Percentiles rank a stretch among this genome's conserved stretches.
phyloP scores from a whole-genome alignment of 352 stramenopile species.

The Plasmopara muralis region DNA sequence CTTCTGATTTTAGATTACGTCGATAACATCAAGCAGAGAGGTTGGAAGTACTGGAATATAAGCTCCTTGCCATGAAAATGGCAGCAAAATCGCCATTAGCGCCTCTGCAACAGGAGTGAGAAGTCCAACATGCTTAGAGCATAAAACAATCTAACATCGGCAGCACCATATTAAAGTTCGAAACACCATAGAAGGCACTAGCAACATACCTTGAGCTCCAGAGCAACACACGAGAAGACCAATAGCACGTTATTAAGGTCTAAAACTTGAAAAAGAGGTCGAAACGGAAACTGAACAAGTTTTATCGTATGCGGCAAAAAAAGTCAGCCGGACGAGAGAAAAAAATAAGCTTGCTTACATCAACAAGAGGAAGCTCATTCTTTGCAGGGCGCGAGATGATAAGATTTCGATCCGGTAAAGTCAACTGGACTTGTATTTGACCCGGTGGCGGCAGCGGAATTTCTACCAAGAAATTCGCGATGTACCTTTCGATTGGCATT shows the following conservation, averaged over 20 bases:
- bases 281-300: conserved; percentile 82
- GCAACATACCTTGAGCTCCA: too few species aligned
- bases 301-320: not conserved
- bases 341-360: conserved; percentile 37
- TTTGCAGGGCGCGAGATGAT: conserved; percentile 81
- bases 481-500: too few species aligned
- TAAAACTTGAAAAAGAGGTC: conserved; percentile 88
- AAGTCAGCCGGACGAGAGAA: too few species aligned
- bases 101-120: conserved; percentile 89
- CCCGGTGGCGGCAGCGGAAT: too few species aligned
- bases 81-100: conserved; percentile 87
- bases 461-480: too few species aligned
- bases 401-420: conserved; percentile 80
- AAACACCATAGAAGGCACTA: too few species aligned
- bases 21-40: conserved; percentile 90
- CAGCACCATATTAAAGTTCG: too few species aligned
- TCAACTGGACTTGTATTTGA: conserved; percentile 74
- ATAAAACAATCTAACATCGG: too few species aligned
- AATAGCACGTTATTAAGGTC: conserved; percentile 89
- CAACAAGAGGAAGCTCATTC: conserved; percentile 89
- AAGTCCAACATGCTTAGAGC: conserved; percentile 53
- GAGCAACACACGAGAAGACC: conserved; percentile 66
- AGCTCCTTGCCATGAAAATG: conserved; percentile 92
- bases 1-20: conserved; percentile 43
- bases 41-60: conserved; percentile 92